These are phyloP conservation scores for Beauveria scarabaeidicola DNA, from an alignment of 2,329 filamentous ascomycete species.

Conservation along the genomic window DNA sequence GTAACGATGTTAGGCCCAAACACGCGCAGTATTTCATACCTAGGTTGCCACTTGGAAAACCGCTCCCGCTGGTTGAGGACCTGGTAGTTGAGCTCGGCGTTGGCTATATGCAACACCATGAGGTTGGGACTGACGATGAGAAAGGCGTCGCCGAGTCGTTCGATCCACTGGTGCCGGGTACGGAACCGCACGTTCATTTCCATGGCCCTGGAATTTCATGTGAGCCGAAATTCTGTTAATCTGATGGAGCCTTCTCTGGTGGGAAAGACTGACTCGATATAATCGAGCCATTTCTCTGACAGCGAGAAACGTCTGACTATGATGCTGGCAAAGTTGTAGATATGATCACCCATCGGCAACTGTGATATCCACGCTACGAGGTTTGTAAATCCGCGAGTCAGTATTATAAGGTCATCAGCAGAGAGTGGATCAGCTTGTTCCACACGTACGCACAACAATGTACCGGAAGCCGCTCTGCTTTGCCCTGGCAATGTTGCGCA, in stretches of 20 bases:
- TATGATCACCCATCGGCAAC: neutral
- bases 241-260: neutral
- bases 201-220: constrained; percentile 34
- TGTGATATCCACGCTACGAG: neutral
- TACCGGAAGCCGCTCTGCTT: constrained; percentile 45
- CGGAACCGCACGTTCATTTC: constrained; percentile 52
- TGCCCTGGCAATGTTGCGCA: constrained; percentile 39
- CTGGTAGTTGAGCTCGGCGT: constrained; percentile 57
- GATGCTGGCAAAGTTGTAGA: constrained; percentile 20
- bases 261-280: constrained; percentile 47
- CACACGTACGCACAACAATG: constrained; percentile 41
- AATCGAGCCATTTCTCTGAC: constrained; percentile 43
- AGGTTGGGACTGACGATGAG: constrained; percentile 51
- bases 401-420: neutral
- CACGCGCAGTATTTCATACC: constrained; percentile 27
- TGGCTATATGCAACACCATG: constrained; percentile 48
- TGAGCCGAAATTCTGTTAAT: neutral
- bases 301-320: constrained; percentile 46
- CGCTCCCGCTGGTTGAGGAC: constrained; percentile 58
- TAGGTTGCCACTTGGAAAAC: constrained; percentile 45
- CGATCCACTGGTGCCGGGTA: constrained; percentile 49
- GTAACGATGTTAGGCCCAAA: constrained; percentile 67
- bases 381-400: neutral
- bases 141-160: constrained; percentile 53
- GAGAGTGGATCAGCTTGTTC: neutral